A percentile compares a stretch with the other conserved stretches of the same genome.
Evolutionary conservation across 176 grass and related monocot genomes (phyloP).

Genomic region (Zea luxurians): DNA sequence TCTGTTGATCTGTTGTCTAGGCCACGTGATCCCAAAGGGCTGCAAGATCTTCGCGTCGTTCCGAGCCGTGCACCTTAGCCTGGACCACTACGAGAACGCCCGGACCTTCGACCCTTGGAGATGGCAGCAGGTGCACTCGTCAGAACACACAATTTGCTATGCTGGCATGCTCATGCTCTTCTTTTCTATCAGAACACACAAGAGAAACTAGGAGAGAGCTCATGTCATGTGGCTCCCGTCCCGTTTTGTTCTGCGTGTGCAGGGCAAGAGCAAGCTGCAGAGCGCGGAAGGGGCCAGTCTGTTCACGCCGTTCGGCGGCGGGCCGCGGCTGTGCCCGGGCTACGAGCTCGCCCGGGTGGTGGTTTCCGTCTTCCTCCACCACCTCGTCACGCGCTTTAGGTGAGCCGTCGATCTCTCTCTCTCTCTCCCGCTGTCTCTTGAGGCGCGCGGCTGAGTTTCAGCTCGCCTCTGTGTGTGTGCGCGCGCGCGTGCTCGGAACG

Average conservation of each 20-base stretch:
- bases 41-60: constrained; percentile 95
- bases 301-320: constrained; percentile 72
- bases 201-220: no score
- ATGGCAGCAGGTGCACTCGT: constrained; percentile 61
- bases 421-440: no score
- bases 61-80: constrained; percentile 84
- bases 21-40: constrained; percentile 88
- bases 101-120: constrained; percentile 87
- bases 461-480: no score
- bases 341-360: constrained; percentile 85
- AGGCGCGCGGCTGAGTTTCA: no score
- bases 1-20: constrained; percentile 43
- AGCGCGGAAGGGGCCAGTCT: constrained; percentile 50
- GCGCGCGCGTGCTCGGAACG: no score
- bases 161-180: no score
- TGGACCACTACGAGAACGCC: constrained; percentile 75
- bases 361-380: constrained; percentile 86
- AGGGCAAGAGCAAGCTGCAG: constrained; percentile 64
- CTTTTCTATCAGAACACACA: no score
- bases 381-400: constrained; percentile 76
- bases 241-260: not conserved
- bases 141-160: no score
- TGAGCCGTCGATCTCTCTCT: constrained; percentile 19
- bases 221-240: no score
- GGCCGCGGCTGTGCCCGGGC: constrained; percentile 79